Base-by-base conservation (phyloP, 2,329 filamentous ascomycete genomes). In the Epichloe uncinata region DNA sequence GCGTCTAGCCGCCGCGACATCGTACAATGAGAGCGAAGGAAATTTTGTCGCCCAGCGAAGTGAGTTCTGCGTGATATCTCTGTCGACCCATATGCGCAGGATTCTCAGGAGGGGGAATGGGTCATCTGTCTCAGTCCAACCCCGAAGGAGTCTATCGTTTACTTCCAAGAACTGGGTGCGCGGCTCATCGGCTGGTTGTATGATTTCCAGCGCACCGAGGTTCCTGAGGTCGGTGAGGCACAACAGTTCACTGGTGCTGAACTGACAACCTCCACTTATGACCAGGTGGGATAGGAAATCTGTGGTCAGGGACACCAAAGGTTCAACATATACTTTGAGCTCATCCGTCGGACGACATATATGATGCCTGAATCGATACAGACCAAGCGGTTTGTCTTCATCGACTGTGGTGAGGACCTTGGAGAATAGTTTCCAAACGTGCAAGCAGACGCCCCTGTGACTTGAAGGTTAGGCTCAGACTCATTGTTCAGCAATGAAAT, bases 61-160 rank as follows among this genome's bases (percentile, higher is more conserved):
- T 1, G 70, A 73, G 5, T 62, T 55, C 5, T 61, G 55, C 0
- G 72, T 71, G 0, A 66, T 65, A 3, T 66, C 61, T 20, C 66
- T 56, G 34, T 68, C 60, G 0, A 71, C 68, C 68, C 69, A 69
- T 13, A 77, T 66, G 30, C 68, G 65, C 41, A 78, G 57, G 15
- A 77, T 59, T 4, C 73, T 65, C 41, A 78, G 63, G 5, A 68
- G 42, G 0, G 73, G 73, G 36, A 78, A 78, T 0, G 72, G 65
- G 8, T 65, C 56, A 0, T 61, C 54, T 36, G 61, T 61, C 43
- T 68, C 63, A 0, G 67, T 65, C 73, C 73, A 77, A 20, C 68
- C 68, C 35, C 68, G 64, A 18, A 77, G 50, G 3, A 77, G 61
- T 6, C 70, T 63, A 53, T 78, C 73, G 38, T 56, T 71, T 5